Conservation (phyloP, 1,284 basidiomycete genomes). For the Cutaneotrichosporon arboriforme region DNA sequence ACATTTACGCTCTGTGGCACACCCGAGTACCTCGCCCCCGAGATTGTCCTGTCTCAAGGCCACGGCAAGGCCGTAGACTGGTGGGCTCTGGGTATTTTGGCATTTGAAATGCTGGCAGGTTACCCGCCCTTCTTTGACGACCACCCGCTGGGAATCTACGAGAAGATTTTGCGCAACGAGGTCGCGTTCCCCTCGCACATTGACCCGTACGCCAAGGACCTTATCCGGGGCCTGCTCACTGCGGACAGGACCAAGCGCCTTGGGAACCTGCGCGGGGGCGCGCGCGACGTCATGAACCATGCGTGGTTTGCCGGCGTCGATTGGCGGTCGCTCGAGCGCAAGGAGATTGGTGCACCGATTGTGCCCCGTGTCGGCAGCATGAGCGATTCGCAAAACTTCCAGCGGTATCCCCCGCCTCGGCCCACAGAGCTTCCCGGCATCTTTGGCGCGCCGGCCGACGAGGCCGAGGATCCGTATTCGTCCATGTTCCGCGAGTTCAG, state of each 20-base stretch:
- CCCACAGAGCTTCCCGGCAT: constrained; percentile 48
- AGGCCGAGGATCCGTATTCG: constrained; percentile 39
- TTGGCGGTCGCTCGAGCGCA: constrained; percentile 49
- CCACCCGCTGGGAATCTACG: constrained; percentile 48
- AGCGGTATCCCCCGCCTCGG: constrained; percentile 47
- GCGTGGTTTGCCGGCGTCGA: constrained; percentile 52
- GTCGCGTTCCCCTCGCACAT: constrained; percentile 51
- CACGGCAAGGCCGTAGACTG: constrained; percentile 54
- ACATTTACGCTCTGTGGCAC: constrained; percentile 51
- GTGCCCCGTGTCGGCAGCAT: constrained; percentile 49
- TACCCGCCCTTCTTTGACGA: constrained; percentile 51
- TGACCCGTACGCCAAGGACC: constrained; percentile 50
- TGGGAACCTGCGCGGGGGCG: constrained; percentile 51
- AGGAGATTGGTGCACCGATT: constrained; percentile 51
- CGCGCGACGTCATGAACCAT: constrained; percentile 51
- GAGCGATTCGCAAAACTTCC: constrained; percentile 50
- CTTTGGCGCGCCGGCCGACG: constrained; percentile 40
- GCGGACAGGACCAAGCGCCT: constrained; percentile 50
- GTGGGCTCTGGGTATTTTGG: constrained; percentile 53
- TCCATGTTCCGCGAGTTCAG: constrained; percentile 40
- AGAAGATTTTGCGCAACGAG: constrained; percentile 50
- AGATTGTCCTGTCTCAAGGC: constrained; percentile 51
- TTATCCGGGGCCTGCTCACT: constrained; percentile 50
- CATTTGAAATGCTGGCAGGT: constrained; percentile 52
- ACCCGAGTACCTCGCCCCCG: constrained; percentile 51